Conservation (phyloP, 129 eudicot species). For the Escallonia rubra region DNA sequence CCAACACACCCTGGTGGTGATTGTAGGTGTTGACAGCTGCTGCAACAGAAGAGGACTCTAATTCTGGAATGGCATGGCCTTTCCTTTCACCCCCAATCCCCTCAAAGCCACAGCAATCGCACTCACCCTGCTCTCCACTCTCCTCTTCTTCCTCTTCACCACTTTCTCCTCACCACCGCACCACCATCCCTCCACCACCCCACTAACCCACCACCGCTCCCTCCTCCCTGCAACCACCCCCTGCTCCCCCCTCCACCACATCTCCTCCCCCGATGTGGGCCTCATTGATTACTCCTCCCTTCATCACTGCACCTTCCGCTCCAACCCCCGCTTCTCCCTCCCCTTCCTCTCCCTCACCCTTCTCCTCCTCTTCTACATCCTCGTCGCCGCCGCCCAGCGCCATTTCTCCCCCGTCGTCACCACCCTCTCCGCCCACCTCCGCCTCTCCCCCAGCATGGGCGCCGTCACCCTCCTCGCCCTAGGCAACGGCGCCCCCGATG, state of each 20-base stretch:
- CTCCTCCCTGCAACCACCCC: constrained; percentile 35
- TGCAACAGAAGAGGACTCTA: too few species aligned
- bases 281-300: constrained; percentile 58
- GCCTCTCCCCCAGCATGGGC: constrained; percentile 62
- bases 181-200: constrained; percentile 9
- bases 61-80: neutral
- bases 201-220: constrained; percentile 47
- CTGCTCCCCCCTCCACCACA: neutral
- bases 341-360: constrained; percentile 51
- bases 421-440: constrained; percentile 47
- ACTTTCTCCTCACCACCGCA: constrained; percentile 1
- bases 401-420: constrained; percentile 73
- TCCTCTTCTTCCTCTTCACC: constrained; percentile 40
- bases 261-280: constrained; percentile 39
- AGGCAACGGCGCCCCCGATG: constrained; percentile 96
- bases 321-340: constrained; percentile 44
- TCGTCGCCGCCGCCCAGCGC: constrained; percentile 72
- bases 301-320: constrained; percentile 53
- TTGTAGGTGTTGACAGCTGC: too few species aligned
- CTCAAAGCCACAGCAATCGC: constrained; percentile 26
- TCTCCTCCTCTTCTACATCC: constrained; percentile 61
- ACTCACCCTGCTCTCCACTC: constrained; percentile 29
- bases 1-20: too few species aligned
- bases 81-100: neutral
- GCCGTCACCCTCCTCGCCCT: constrained; percentile 86